These are phyloP conservation scores for Rosa multiflora DNA, from an alignment of 306 rosid genomes.

Conservation along the genomic window DNA sequence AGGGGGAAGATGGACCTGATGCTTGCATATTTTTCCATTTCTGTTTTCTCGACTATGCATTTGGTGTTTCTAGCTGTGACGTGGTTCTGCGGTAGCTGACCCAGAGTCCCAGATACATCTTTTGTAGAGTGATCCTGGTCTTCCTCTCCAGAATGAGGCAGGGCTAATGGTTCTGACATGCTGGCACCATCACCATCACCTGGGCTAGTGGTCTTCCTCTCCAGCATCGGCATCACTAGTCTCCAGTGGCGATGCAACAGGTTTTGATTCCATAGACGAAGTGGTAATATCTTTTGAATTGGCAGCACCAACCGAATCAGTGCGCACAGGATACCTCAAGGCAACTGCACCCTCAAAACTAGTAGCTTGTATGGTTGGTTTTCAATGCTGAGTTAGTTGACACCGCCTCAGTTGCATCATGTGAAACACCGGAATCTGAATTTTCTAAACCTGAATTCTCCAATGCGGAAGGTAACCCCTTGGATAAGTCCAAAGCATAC, in stretches of 20 bases:
- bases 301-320: no score
- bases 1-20: constrained; percentile 49
- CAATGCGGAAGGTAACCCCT: no score
- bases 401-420: no score
- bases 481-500: no score
- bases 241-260: constrained; percentile 50
- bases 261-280: constrained; percentile 57
- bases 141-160: constrained; percentile 54
- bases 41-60: constrained; percentile 67
- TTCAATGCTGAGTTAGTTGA: no score
- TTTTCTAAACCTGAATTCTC: no score
- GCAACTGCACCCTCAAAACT: no score
- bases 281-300: constrained; percentile 41
- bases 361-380: no score
- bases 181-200: constrained; percentile 34
- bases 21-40: constrained; percentile 78
- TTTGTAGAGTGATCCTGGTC: constrained; percentile 45
- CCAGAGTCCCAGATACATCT: constrained; percentile 58
- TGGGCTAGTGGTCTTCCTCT: no score
- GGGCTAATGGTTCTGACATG: constrained; percentile 40
- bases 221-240: constrained; percentile 55
- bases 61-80: constrained; percentile 38
- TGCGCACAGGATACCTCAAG: no score
- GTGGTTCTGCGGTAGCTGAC: constrained; percentile 43
- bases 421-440: no score